Evolutionary conservation across 331 rosid species (phyloP).

Genomic region (Erythrophleum ivorense): DNA sequence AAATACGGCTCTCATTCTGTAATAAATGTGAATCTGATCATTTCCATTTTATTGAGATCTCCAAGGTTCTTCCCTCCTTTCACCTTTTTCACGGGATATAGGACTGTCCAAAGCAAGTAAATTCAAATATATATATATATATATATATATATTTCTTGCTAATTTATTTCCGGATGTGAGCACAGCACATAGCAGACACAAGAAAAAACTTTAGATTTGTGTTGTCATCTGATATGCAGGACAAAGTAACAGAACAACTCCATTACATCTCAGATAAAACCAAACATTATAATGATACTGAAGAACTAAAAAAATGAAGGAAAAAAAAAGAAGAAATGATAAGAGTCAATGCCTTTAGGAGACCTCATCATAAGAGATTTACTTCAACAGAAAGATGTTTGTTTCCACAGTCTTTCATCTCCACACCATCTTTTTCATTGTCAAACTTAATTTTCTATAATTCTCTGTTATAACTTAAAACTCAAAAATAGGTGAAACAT

Average conservation of each 20-base stretch:
- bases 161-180: background rate
- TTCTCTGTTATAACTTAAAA: too few species aligned
- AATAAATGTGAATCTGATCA: background rate
- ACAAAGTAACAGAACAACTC: background rate
- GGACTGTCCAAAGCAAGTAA: too few species aligned
- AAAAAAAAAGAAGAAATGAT: background rate
- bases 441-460: too few species aligned
- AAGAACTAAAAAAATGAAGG: background rate
- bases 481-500: too few species aligned
- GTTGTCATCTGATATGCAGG: background rate
- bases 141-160: too few species aligned
- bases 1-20: background rate
- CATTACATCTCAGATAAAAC: background rate
- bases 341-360: background rate
- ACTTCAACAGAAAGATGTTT: background rate
- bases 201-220: background rate
- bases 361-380: background rate
- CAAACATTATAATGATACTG: background rate
- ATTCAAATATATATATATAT: too few species aligned
- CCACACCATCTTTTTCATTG: background rate
- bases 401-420: background rate
- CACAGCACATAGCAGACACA: background rate
- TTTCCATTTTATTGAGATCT: background rate
- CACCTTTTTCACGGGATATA: background rate
- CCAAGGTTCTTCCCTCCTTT: background rate